Evolutionary conservation across 2,329 filamentous ascomycete genomes (phyloP).

Genomic region (Esteya vermicola): DNA sequence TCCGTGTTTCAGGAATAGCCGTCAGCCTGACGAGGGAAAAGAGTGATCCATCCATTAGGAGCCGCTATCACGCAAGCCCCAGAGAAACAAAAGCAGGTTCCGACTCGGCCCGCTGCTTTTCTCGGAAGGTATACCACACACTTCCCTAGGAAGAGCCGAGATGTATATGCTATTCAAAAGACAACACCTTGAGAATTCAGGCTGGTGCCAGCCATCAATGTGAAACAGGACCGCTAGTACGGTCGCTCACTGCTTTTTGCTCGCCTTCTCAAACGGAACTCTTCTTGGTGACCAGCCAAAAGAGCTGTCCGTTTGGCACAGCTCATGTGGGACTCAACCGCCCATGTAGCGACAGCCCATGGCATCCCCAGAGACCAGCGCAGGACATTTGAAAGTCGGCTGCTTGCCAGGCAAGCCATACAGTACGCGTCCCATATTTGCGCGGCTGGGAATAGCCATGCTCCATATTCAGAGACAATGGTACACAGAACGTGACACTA

Average conservation of each 20-base stretch:
- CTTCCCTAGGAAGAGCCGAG: background rate
- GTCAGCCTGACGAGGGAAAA: background rate
- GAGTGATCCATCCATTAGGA: background rate
- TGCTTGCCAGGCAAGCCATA: constrained; percentile 41
- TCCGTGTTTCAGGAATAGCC: background rate
- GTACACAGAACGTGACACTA: constrained; percentile 13
- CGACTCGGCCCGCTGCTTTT: background rate
- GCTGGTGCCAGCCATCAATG: no score
- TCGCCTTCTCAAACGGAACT: constrained; percentile 13
- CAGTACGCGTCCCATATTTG: constrained; percentile 22
- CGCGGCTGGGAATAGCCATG: constrained; percentile 43
- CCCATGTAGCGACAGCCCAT: constrained; percentile 5
- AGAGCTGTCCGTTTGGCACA: constrained; percentile 7
- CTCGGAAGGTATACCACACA: background rate
- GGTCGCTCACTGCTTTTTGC: constrained; percentile 37
- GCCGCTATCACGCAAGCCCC: constrained; percentile 7
- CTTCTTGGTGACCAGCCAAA: constrained; percentile 15
- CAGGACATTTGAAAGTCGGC: no score
- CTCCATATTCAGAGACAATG: constrained; percentile 19
- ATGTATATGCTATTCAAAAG: constrained; percentile 3
- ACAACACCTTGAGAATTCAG: constrained; percentile 1
- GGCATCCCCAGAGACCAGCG: constrained; percentile 4
- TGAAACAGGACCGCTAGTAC: no score
- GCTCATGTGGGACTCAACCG: background rate
- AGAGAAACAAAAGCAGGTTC: background rate